Evolutionary conservation across 2,329 filamentous ascomycete species (phyloP), one percentile per base, ranked within the genome.

Genomic region (Fusarium tricinctum): DNA sequence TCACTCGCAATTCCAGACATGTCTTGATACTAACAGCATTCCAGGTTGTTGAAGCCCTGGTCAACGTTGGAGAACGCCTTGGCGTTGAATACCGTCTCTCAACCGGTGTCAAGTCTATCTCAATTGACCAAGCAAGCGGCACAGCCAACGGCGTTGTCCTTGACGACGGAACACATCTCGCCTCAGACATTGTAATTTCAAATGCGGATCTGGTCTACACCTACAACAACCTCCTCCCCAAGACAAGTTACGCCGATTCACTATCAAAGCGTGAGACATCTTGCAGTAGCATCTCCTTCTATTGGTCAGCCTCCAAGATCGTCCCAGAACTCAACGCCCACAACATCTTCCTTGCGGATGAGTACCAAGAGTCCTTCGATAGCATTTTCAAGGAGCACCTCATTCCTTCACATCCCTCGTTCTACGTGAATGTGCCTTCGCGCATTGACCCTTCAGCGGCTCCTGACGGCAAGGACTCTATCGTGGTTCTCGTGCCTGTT

Each of bases 341-440:
- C 79, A 94, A 93, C 76, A 92, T 93, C 72, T 94, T 94, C 80
- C 85, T 93, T 8, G 90, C 91, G 4, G 88, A 92, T 70, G 84
- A 91, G 67, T 94, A 92, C 76, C 83, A 83, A 50, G 88, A 91
- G 70, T 89, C 86, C n/a, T 93, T 93, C 73, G 91, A 93, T 76
- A 85, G 86, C 60, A 93, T 93, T 61, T 93, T 94, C 83, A 88
- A 91, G 68, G 81, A 86, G 30, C 88, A 92, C 62, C 79, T 84
- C 4, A 87, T 93, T 10, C 91, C 91, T 2, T 77, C 84, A 2
- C 84, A 92, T 60, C 91, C 91, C 0, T 90, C 87, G 57, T 94
- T 93, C 81, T 93, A 93, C 78, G 86, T 93, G 78, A 92, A 93
- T 74, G 90, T 93, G 0, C 91, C 91, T 1, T 90, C 86, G 46